Conservation (phyloP, 306 rosid genomes). For the Lithocarpus polystachyus region DNA sequence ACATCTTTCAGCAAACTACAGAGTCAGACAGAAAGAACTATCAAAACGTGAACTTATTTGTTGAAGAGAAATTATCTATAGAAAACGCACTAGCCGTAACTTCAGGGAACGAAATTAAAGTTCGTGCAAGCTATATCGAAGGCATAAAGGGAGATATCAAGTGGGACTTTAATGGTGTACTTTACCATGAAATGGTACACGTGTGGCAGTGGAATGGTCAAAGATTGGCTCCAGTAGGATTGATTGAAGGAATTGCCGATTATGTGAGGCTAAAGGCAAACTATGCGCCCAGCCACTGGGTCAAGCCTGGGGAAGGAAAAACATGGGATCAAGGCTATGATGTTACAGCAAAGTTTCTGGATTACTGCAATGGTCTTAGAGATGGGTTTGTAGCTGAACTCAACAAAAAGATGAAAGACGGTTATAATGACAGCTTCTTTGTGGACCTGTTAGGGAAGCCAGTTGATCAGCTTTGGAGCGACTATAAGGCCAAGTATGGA, state of each 20-base stretch:
- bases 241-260: constrained; percentile 40
- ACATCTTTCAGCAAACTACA: constrained; percentile 12
- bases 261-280: constrained; percentile 41
- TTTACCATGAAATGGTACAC: constrained; percentile 39
- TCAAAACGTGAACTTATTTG: constrained; percentile 17
- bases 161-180: constrained; percentile 25
- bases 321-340: constrained; percentile 42
- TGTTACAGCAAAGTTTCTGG: constrained; percentile 41
- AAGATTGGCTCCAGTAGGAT: background rate
- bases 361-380: constrained; percentile 30
- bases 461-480: constrained; percentile 35
- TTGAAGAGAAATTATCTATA: background rate
- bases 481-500: constrained; percentile 37
- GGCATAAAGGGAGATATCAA: constrained; percentile 1
- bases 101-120: constrained; percentile 32
- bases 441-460: constrained; percentile 30
- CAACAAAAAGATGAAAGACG: constrained; percentile 31
- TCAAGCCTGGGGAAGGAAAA: constrained; percentile 23
- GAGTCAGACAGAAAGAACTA: constrained; percentile 19
- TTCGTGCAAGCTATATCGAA: constrained; percentile 24
- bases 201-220: constrained; percentile 36
- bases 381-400: constrained; percentile 42
- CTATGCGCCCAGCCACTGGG: constrained; percentile 32
- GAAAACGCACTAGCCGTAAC: too few relatives aligned
- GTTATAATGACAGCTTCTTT: constrained; percentile 31